Evolutionary conservation across 1,284 basidiomycete genomes (phyloP), one percentile per base, ranked within the genome.

Genomic region (Tremellales sp.): DNA sequence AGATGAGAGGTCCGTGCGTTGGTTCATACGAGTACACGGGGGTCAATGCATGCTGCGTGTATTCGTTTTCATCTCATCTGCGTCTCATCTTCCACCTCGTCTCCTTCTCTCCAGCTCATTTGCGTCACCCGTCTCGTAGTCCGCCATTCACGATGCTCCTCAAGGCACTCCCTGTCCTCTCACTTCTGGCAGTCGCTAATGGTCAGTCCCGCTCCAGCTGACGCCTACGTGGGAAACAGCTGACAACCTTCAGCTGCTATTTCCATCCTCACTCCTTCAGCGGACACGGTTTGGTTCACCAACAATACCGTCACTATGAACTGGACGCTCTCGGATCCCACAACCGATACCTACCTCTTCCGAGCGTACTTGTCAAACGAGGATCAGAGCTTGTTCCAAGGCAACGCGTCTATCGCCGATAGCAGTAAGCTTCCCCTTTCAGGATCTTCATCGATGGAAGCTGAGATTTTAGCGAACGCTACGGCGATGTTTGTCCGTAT

Each of bases 231-330:
- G n/a, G n/a, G n/a, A n/a, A n/a, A n/a, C n/a, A 42, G 24, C 27
- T 36, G 21, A 25, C 25, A 24, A 3, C 31, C n/a, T n/a, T n/a
- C 51, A 72, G 69, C 69, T 24, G 64, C 57, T 26, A 57, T 69
- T 41, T 49, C 58, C 21, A 63, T 72, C 53, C 51, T 65, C 43
- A 57, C 59, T 43, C 70, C 70, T 36, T 50, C 56, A 36, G 57
- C 62, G 17, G 48, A 60, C 17, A 54, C 64, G 25, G 58, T 64
- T 22, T 68, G 65, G 67, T 69, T 62, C 59, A 61, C 56, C 31
- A 74, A 74, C 60, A 56, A 63, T 53, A 69, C 70, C 4, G 70
- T 73, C 45, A 48, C 54, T 8, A 43, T 70, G 50, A 73, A 70
- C 48, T 74, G 70, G 70, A 69, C 70, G 6, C 40, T 53, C 8